Percentiles rank a stretch among this genome's conserved stretches.
Conservation (phyloP, 805 yeast genomes). For the Wickerhamomyces rabaulensis region DNA sequence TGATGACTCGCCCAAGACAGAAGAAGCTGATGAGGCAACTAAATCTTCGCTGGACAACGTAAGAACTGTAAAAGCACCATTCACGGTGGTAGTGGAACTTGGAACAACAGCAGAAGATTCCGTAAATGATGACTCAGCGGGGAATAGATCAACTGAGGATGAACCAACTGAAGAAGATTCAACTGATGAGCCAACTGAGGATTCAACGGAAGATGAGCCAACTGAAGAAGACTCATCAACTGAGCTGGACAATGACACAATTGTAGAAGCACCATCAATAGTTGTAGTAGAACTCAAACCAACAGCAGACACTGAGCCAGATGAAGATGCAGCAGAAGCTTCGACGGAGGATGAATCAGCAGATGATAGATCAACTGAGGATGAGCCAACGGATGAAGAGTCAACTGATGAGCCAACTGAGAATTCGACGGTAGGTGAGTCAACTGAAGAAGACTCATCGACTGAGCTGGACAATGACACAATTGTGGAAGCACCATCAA, state of each 20-base stretch:
- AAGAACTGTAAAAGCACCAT: no score
- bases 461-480: neutral
- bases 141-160: neutral
- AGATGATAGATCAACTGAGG: no score
- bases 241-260: neutral
- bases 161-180: neutral
- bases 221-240: neutral
- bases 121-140: neutral
- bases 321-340: no score
- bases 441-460: neutral
- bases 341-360: no score
- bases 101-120: neutral
- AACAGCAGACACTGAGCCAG: no score
- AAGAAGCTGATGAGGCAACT: no score
- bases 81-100: no score
- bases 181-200: neutral
- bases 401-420: neutral
- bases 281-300: no score
- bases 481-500: no score
- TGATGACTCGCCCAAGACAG: no score
- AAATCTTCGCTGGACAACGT: no score
- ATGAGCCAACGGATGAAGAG: neutral
- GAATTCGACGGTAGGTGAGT: neutral
- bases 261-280: no score
- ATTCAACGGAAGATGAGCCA: neutral